Base-by-base conservation (phyloP, 352 stramenopile species). In the Pelagophyceae sp. region DNA sequence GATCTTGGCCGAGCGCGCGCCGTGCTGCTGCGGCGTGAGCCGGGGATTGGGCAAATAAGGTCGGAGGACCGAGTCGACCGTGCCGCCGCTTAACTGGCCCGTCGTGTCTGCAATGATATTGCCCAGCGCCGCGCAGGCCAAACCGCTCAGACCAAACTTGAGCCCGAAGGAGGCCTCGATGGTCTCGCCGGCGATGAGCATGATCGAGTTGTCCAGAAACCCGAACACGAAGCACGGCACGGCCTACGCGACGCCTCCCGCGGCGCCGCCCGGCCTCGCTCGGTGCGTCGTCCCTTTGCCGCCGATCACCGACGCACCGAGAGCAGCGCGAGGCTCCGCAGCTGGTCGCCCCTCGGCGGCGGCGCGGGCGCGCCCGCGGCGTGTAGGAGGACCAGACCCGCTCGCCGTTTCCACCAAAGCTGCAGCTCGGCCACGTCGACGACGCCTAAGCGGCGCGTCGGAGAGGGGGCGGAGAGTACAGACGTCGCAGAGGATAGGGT, bases 121-220 rank as follows among this genome's bases (percentile, higher is more conserved):
- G 67, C 67, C 67, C 33, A 74, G 31, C 20, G 67, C 67, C 23
- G 67, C 67, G 67, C 67, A 74, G 6, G 67, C 67, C 67, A 74
- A 60, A 2, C 35, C 67, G 15, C 15, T 35, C 15, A 74, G 38
- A 3, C 67, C 67, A 1, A 74, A 31, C 27, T 58, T 74, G 35
- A 58, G 1, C 17, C 67, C 67, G 67, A 74, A 23, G 11, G 33
- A 37, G 20, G 0, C 33, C 35, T 74, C 67, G 67, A 74, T 74
- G 20, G 33, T 23, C 15, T 74, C 67, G 35, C 67, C 67, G 35
- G 33, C 31, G 5, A 74, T 20, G 27, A 74, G 38, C 67, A 74
- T 74, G 67, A 74, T 74, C 35, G 67, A 31, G 38, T 74, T 74
- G 67, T 74, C 67, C 15, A 74, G 67, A n/a, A 74, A 74, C 3